Percentiles rank a stretch among this genome's conserved stretches.
phyloP scores from a whole-genome alignment of 306 rosid genomes.

The Ammopiptanthus mongolicus region DNA sequence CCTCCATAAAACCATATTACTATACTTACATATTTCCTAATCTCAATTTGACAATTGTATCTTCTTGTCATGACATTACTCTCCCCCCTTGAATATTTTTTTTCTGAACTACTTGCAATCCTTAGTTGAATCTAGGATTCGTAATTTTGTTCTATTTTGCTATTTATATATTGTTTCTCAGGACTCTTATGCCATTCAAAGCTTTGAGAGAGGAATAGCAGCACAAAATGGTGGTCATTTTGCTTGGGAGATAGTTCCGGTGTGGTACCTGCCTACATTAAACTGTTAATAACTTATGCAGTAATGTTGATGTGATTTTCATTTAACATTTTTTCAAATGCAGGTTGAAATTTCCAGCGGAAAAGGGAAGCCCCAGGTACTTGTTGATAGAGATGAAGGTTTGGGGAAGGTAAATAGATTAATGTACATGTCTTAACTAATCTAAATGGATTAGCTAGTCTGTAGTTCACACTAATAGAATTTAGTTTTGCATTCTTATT shows the following conservation, averaged over 20 bases:
- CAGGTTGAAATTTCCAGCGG: conserved; percentile 72
- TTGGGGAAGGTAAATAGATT: conserved; percentile 59
- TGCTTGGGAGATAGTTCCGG: conserved; percentile 90
- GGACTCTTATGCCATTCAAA: conserved; percentile 79
- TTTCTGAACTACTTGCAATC: not conserved
- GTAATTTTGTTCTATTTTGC: not conserved
- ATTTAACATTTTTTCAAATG: conserved; percentile 21
- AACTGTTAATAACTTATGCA: not conserved
- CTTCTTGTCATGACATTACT: not conserved
- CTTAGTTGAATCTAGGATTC: conserved; percentile 10
- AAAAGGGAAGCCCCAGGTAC: conserved; percentile 60
- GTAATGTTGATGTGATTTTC: conserved; percentile 11
- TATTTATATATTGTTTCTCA: conserved; percentile 25
- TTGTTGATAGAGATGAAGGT: conserved; percentile 80
- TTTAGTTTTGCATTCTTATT: not conserved
- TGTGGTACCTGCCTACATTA: conserved; percentile 26
- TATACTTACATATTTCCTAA: conserved; percentile 1
- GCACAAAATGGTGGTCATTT: conserved; percentile 69
- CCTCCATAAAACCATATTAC: not conserved
- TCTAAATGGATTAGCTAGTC: not conserved
- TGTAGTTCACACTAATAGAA: not conserved
- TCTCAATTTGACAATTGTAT: not conserved
- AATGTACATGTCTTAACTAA: conserved; percentile 10
- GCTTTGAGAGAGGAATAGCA: conserved; percentile 79
- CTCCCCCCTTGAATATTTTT: not conserved